phyloP scores from a whole-genome alignment of 1,284 basidiomycete genomes.

The Caloboletus firmus region DNA sequence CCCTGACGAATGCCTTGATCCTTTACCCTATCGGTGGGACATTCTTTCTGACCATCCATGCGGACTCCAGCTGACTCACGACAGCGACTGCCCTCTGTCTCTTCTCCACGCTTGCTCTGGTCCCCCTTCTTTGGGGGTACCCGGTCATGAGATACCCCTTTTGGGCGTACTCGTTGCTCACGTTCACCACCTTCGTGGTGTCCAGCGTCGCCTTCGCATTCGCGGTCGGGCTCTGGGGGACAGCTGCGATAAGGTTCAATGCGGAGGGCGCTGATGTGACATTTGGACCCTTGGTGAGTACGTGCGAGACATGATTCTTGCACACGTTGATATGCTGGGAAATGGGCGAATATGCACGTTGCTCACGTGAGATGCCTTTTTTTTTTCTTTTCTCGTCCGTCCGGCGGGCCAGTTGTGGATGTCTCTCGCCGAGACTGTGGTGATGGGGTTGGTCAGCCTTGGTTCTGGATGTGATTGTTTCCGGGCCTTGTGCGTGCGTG shows the following conservation, averaged over 20 bases:
- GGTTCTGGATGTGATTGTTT: not conserved
- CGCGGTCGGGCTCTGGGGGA: slow-evolving; percentile 2
- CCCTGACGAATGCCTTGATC: slow-evolving; percentile 8
- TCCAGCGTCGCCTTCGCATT: slow-evolving; percentile 6
- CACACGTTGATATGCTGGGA: not conserved
- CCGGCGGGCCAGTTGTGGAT: slow-evolving; percentile 4
- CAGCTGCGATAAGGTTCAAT: not conserved
- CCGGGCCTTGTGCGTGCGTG: not conserved
- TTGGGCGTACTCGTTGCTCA: not conserved
- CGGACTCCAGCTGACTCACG: not conserved
- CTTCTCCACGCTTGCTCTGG: not conserved
- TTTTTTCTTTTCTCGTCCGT: not conserved
- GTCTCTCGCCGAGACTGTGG: slow-evolving; percentile 8
- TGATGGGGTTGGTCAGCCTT: slow-evolving; percentile 6
- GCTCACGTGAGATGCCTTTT: not conserved
- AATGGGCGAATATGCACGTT: not conserved
- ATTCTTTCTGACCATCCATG: not conserved
- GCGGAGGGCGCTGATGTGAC: not conserved
- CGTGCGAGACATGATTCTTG: not conserved
- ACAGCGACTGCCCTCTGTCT: slow-evolving; percentile 3
- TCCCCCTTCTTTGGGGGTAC: not conserved
- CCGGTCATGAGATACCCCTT: not conserved
- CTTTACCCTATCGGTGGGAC: slow-evolving; percentile 11
- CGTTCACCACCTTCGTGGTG: not conserved
- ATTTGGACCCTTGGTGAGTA: slow-evolving; percentile 10